phyloP scores from a whole-genome alignment of 2,329 filamentous ascomycete species.

The Drechslerella stenobrocha region DNA sequence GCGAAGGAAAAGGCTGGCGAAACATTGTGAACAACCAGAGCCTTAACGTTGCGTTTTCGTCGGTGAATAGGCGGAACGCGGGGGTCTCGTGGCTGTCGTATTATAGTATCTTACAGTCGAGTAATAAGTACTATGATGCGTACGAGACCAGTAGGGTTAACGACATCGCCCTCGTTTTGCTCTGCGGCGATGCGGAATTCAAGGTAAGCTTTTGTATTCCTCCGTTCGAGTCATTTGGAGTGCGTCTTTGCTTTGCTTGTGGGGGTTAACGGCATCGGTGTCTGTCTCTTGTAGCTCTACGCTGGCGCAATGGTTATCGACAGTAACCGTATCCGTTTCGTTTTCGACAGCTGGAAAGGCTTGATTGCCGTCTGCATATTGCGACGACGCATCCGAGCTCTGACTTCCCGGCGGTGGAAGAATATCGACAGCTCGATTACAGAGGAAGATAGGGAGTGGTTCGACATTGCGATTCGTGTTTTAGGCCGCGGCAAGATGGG shows the following conservation, averaged over 20 bases:
- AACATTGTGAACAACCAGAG: constrained; percentile 92
- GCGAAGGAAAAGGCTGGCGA: constrained; percentile 82
- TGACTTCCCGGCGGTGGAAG: constrained; percentile 31
- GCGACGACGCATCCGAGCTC: constrained; percentile 58
- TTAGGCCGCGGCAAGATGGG: constrained; percentile 29
- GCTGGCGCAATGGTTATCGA: constrained; percentile 78
- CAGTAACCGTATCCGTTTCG: constrained; percentile 81
- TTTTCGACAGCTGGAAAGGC: constrained; percentile 83
- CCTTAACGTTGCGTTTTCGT: constrained; percentile 82
- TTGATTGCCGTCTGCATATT: constrained; percentile 86
- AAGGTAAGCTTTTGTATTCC: constrained; percentile 62
- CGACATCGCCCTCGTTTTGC: constrained; percentile 77
- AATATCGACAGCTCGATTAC: constrained; percentile 23
- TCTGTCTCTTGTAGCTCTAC: constrained; percentile 67
- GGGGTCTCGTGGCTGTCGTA: constrained; percentile 80
- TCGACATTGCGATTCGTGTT: constrained; percentile 37
- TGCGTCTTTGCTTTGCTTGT: no score
- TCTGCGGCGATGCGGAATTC: constrained; percentile 86
- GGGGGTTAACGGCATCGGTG: not conserved
- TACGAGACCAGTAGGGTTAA: constrained; percentile 83
- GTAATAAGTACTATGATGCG: constrained; percentile 76
- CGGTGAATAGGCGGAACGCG: constrained; percentile 75
- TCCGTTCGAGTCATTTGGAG: constrained; percentile 3
- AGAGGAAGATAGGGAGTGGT: constrained; percentile 30
- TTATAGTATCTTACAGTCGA: constrained; percentile 96